Base-by-base conservation (phyloP, 257 asterid species). In the Petrea volubilis region DNA sequence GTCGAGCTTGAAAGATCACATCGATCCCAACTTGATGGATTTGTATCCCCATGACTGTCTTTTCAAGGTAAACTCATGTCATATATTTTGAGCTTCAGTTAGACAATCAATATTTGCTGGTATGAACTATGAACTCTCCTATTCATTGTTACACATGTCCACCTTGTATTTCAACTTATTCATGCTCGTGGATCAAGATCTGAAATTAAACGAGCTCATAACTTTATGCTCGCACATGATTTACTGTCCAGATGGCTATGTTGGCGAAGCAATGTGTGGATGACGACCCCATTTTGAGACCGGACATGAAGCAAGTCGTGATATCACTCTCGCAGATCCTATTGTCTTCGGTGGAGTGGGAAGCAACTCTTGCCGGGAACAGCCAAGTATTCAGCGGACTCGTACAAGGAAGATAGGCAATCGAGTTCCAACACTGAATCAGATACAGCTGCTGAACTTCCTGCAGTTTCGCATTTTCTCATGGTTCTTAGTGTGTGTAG, bases 341-440 rank as follows among this genome's bases (percentile, higher is more conserved):
- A 40, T 76, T 95, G 74, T 90, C 98, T 4, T 95, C 99, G 2
- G 81, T 92, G 3, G 98, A 95, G 80, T 95, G 98, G 99, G 99
- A 95, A 88, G 99, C 99, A 41, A 95, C 98, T 56, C 99, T 95
- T 67, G 96, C 99, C 13, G 99, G 99, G 47, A 94, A 89, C 79
- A 91, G 99, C 80, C 99, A 91, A 83, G 88, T 95, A 18, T 95
- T 95, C 86, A 95, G 99, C 12, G 98, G 96, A 28, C 96, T 95
- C 67, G 98, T 95, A 50, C 98, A 90, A 74, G 99, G 99, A 63
- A 81, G 99, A 87, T 94, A 82, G 71, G 27, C 10, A 15, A 12
- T 9, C 25, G 1, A 9, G 5, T 3, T 60, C 49, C 13, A 6
- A 15, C 10, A 23, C 38, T 38, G 31, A 12, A 65, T 18, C 33